Base-by-base conservation (phyloP, 305 asterid species). In the Andrographis paniculata region DNA sequence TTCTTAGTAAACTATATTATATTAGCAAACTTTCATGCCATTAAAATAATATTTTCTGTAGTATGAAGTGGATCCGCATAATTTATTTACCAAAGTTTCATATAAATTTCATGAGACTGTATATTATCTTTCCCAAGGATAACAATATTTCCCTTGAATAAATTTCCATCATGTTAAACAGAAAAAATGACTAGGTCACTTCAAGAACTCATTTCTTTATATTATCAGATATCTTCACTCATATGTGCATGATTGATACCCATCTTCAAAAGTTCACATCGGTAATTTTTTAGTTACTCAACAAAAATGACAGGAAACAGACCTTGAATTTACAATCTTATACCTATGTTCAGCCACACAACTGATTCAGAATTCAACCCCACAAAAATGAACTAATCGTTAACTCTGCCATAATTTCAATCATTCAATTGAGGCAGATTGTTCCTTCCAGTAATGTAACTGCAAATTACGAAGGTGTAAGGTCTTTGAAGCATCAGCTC, bases 401-500 rank as follows among this genome's bases (percentile, higher is more conserved):
- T n/a, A n/a, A n/a, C n/a, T n/a, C n/a, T n/a, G n/a, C n/a, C n/a
- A n/a, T n/a, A n/a, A n/a, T n/a, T n/a, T n/a, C n/a, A n/a, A n/a
- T n/a, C n/a, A n/a, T n/a, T n/a, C n/a, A n/a, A n/a, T n/a, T n/a
- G n/a, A 31, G 37, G 14, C 1, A 31, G 11, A 31, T 31, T 10
- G 13, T 31, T 31, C 8, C 12, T 31, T 10, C 37, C 8, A 31
- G 37, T 11, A 3, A 31, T 31, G 2, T 31, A 31, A 31, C 8
- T 33, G 38, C 38, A 33, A 7, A 13, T 9, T 61, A 43, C 50
- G 20, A 50, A 45, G 36, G 44, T 16, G 39, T 59, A 46, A 44
- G 51, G 33, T 42, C 56, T 36, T 27, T 33, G 55, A 33, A 56
- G 18, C 51, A 62, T 50, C 23, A 38, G 14, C 48, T 53, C 61